Conservation (phyloP, 2,329 filamentous ascomycete genomes). For the Huntiella omanensis region DNA sequence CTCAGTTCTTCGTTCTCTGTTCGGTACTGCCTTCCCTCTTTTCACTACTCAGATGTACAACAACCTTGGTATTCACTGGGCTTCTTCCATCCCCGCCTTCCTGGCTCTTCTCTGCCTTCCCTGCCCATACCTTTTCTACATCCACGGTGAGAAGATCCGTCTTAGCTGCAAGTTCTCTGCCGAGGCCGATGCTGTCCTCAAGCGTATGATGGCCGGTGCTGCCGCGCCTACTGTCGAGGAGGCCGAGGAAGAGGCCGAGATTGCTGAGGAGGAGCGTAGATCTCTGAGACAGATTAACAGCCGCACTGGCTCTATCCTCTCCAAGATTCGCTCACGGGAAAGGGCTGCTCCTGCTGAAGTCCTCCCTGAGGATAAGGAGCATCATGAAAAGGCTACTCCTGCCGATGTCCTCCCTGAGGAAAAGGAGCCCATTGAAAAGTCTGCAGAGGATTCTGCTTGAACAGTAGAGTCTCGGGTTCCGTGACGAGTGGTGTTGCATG, state of each 20-base stretch:
- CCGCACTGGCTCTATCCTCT: background rate
- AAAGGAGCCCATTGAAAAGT: background rate
- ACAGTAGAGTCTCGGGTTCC: too few species aligned
- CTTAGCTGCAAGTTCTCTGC: conserved; percentile 50
- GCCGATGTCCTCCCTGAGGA: background rate
- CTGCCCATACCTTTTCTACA: conserved; percentile 59
- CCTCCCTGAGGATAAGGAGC: background rate
- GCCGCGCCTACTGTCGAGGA: background rate
- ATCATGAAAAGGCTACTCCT: background rate
- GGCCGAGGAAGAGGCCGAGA: background rate
- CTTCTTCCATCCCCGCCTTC: conserved; percentile 53
- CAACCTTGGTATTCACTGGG: conserved; percentile 56
- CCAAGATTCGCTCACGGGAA: background rate
- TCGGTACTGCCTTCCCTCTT: conserved; percentile 54
- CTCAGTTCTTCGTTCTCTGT: conserved; percentile 50
- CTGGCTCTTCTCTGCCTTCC: conserved; percentile 52
- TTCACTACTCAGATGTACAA: conserved; percentile 44
- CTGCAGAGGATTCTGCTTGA: too few species aligned
- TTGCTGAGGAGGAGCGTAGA: background rate
- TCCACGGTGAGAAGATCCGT: conserved; percentile 45
- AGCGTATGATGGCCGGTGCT: conserved; percentile 19
- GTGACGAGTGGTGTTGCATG: too few species aligned
- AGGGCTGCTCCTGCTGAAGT: background rate
- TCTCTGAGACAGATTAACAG: background rate
- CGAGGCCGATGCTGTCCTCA: conserved; percentile 43